phyloP scores from a whole-genome alignment of 805 yeast genomes.

The Ogataea pilisensis region DNA sequence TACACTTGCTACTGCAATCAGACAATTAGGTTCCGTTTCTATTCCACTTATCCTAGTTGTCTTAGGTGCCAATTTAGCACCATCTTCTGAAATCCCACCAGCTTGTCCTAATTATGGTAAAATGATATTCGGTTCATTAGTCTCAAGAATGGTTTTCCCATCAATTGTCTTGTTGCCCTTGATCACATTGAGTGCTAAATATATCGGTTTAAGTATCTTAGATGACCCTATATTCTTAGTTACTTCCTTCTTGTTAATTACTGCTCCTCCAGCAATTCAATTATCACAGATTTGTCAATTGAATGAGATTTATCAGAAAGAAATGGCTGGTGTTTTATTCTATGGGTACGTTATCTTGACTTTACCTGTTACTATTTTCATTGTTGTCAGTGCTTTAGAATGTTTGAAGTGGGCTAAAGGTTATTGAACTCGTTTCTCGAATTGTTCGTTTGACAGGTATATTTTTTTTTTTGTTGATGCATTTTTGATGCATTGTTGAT shows the following conservation, averaged over 20 bases:
- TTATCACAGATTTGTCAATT: slow-evolving; percentile 76
- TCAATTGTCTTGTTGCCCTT: slow-evolving; percentile 64
- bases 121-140: slow-evolving; percentile 62
- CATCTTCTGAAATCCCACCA: slow-evolving; percentile 64
- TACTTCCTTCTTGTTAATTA: slow-evolving; percentile 69
- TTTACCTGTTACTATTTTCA: slow-evolving; percentile 68
- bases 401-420: slow-evolving; percentile 37
- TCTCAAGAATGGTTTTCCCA: slow-evolving; percentile 77
- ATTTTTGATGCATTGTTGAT: neutral
- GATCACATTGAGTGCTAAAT: slow-evolving; percentile 60
- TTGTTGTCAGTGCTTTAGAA: slow-evolving; percentile 64
- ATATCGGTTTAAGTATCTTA: slow-evolving; percentile 59
- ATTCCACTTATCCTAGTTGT: slow-evolving; percentile 74
- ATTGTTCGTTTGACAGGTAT: neutral
- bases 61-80: slow-evolving; percentile 73
- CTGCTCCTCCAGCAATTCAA: slow-evolving; percentile 83
- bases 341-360: slow-evolving; percentile 80
- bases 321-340: slow-evolving; percentile 77
- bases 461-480: neutral
- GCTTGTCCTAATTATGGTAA: slow-evolving; percentile 58
- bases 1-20: slow-evolving; percentile 60
- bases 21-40: slow-evolving; percentile 68
- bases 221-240: slow-evolving; percentile 80
- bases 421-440: neutral
- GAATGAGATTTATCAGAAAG: slow-evolving; percentile 70